Conservation (phyloP, 2,329 filamentous ascomycete genomes). For the Phaeosphaeriaceae sp. region DNA sequence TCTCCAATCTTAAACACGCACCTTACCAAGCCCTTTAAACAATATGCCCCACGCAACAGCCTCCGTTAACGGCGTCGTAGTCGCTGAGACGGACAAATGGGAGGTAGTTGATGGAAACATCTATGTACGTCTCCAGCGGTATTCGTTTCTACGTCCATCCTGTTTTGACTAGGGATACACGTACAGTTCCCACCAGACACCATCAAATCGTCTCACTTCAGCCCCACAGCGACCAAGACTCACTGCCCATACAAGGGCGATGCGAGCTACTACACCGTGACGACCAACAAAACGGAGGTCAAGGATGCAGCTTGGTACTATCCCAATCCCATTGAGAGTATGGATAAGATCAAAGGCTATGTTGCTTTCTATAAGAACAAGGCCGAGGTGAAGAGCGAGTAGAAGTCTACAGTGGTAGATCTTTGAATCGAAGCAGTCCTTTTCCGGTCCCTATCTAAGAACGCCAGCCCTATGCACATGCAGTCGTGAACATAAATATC, state of each 20-base stretch:
- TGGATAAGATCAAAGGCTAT: slow-evolving; percentile 60
- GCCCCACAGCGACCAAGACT: slow-evolving; percentile 56
- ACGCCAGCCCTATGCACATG: slow-evolving; percentile 2
- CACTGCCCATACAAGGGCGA: slow-evolving; percentile 65
- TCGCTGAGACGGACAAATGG: slow-evolving; percentile 61
- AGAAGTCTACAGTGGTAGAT: background rate
- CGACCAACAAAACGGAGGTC: slow-evolving; percentile 56
- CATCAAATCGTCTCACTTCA: slow-evolving; percentile 53
- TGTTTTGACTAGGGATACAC: background rate
- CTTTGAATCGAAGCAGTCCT: background rate
- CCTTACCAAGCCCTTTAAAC: background rate
- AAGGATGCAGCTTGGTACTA: slow-evolving; percentile 68
- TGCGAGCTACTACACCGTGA: slow-evolving; percentile 64
- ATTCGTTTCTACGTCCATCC: too few relatives aligned
- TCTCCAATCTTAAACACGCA: background rate
- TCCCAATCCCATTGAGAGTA: slow-evolving; percentile 57
- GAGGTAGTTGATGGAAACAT: slow-evolving; percentile 66
- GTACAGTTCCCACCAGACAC: slow-evolving; percentile 49
- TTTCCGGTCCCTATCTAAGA: background rate
- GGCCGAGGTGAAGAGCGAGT: slow-evolving; percentile 23
- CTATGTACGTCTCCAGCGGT: slow-evolving; percentile 55
- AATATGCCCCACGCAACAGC: slow-evolving; percentile 53
- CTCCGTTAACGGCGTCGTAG: slow-evolving; percentile 55
- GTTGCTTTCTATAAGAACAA: slow-evolving; percentile 64
- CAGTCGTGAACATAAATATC: background rate